A percentile compares a stretch with the other conserved stretches of the same genome.
Evolutionary conservation across 257 asterid genomes (phyloP).

Genomic region (Fraxinus anomala): DNA sequence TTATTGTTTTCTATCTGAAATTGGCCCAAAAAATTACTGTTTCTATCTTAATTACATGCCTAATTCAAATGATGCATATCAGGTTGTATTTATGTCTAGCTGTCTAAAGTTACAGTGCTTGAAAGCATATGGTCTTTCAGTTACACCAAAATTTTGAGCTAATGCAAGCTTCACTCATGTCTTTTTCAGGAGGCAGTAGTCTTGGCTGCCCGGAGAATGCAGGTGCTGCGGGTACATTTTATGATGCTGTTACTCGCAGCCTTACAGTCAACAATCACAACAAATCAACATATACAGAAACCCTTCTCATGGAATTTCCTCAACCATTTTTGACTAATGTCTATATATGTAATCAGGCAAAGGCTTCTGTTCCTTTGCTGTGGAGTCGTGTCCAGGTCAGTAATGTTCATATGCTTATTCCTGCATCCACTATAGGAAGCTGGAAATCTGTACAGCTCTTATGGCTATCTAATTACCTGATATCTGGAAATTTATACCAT

Average conservation of each 20-base stretch:
- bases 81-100: slow-evolving; percentile 8
- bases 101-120: not conserved
- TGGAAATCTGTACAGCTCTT: not conserved
- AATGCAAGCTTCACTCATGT: slow-evolving; percentile 29
- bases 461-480: not conserved
- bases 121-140: slow-evolving; percentile 20
- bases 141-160: slow-evolving; percentile 22
- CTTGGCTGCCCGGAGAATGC: slow-evolving; percentile 91
- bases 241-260: slow-evolving; percentile 90
- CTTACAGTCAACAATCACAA: slow-evolving; percentile 86
- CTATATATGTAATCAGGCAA: slow-evolving; percentile 74
- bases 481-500: not conserved
- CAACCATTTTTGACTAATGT: slow-evolving; percentile 91
- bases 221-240: slow-evolving; percentile 98
- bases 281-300: slow-evolving; percentile 81
- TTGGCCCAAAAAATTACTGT: not conserved
- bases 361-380: slow-evolving; percentile 92
- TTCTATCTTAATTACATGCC: slow-evolving; percentile 11
- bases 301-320: slow-evolving; percentile 91
- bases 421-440: not conserved
- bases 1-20: not conserved
- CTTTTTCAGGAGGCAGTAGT: slow-evolving; percentile 86
- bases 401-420: not conserved
- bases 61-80: slow-evolving; percentile 2
- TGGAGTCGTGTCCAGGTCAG: slow-evolving; percentile 99